A percentile compares a stretch with the other conserved stretches of the same genome.
phyloP scores from a whole-genome alignment of 2,329 filamentous ascomycete species.

The Aspergillus candidus region DNA sequence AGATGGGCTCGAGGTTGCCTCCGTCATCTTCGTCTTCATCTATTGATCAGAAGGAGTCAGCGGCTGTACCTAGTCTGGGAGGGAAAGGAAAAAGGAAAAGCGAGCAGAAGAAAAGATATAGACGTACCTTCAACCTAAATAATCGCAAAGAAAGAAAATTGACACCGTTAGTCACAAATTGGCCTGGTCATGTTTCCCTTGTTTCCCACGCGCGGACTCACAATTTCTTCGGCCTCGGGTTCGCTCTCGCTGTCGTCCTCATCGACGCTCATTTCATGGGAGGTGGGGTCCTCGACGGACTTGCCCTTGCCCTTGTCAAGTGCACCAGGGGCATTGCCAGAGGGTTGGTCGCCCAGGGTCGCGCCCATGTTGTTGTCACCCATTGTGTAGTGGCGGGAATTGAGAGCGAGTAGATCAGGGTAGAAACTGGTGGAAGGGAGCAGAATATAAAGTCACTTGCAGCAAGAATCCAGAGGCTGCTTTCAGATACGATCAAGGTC shows the following conservation, averaged over 20 bases:
- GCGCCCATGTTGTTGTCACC: constrained; percentile 27
- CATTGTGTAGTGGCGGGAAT: constrained; percentile 22
- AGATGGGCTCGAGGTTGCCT: constrained; percentile 84
- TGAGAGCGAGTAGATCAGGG: constrained; percentile 1
- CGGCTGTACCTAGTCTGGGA: background rate
- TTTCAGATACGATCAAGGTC: constrained; percentile 48
- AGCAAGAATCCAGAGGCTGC: constrained; percentile 56
- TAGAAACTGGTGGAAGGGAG: constrained; percentile 10
- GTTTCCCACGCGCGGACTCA: constrained; percentile 17
- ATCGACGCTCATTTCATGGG: constrained; percentile 61
- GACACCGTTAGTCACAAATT: background rate
- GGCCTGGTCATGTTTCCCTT: no score
- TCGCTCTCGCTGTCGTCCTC: constrained; percentile 60
- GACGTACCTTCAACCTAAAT: constrained; percentile 1
- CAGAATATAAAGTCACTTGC: constrained; percentile 33
- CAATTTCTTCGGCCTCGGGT: constrained; percentile 26
- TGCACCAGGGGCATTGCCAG: constrained; percentile 32
- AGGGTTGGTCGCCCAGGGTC: constrained; percentile 32
- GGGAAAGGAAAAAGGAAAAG: background rate
- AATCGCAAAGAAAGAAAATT: background rate
- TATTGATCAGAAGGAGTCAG: constrained; percentile 12
- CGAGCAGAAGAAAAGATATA: background rate
- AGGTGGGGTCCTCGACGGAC: constrained; percentile 48
- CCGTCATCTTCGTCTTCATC: constrained; percentile 63
- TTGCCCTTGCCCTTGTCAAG: constrained; percentile 83